Base-by-base conservation (phyloP, 2,329 filamentous ascomycete species). In the Aspergillus oerlinghausenensis region DNA sequence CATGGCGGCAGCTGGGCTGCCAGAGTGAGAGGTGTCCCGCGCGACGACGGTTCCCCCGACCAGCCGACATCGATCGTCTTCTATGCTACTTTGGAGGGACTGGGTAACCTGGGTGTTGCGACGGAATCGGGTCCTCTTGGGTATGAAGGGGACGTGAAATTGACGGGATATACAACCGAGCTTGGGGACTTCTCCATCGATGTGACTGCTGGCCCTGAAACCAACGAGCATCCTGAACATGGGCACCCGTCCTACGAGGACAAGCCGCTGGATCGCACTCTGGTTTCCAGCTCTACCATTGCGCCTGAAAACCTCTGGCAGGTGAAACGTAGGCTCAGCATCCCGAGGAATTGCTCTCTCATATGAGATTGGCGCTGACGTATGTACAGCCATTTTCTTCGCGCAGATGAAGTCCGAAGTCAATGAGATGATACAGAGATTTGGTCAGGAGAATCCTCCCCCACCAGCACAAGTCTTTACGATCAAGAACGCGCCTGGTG, bases 1-100 rank as follows among this genome's bases (percentile, higher is more conserved):
- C 83, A 96, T 72, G 92, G 92, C 56, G 94, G 94, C 55, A 96
- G 86, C 75, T 99, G 94, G 94, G 94, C 87, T 54, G 90, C 88
- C 40, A 83, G 94, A 57, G 87, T 99, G 68, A 92, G 89, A 75
- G 94, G 94, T 23, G 84, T 83, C 47, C 88, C 90, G 42, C 84
- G 89, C 50, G 83, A 86, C 4, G 88, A 88, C 70, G 88, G 83
- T 0, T 81, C 85, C 4, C 72, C 78, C 1, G 80, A 88, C 60
- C 79, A 91, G 56, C 89, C 89, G 71, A 93, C 88, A 0, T 87
- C 89, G 1, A 73, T 97, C 3, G 79, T 95, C 54, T 93, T 96
- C 75, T 95, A 95, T 72, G 82, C 91, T 55, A 85, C 85, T 0
- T 81, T 96, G 58, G 92, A 97, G 70, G 92, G 89, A 0, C 69